Evolutionary conservation across 2,329 filamentous ascomycete species (phyloP).

Genomic region (Penicillium sp.): DNA sequence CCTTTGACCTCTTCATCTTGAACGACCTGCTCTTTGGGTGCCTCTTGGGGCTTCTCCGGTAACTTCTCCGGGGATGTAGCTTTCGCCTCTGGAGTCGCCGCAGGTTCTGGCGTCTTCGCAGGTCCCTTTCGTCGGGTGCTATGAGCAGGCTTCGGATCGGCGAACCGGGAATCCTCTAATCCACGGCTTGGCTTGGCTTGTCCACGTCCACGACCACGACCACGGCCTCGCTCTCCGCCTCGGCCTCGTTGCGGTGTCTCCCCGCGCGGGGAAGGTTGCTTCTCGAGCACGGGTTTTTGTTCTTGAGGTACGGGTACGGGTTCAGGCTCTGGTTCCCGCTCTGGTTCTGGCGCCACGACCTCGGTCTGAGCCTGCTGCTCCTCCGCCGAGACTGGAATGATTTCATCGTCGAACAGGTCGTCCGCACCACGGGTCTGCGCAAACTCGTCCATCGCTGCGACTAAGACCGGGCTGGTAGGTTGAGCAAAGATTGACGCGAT

Average conservation of each 20-base stretch:
- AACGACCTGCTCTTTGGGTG: constrained; percentile 10
- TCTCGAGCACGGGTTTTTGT: constrained; percentile 14
- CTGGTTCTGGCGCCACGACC: constrained; percentile 14
- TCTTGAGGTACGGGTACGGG: constrained; percentile 8
- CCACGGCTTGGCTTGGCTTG: constrained; percentile 15
- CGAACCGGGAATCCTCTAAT: constrained; percentile 11
- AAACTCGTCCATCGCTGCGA: constrained; percentile 46
- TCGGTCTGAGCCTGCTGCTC: constrained; percentile 30
- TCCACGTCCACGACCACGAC: constrained; percentile 28
- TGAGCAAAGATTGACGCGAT: neutral
- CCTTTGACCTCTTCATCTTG: constrained; percentile 12
- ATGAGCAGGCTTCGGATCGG: constrained; percentile 17
- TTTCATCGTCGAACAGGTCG: constrained; percentile 52
- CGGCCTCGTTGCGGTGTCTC: constrained; percentile 30
- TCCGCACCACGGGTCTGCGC: constrained; percentile 51
- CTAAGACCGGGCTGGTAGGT: neutral
- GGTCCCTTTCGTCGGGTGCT: constrained; percentile 15
- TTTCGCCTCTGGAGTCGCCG: constrained; percentile 10
- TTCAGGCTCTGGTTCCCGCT: constrained; percentile 13
- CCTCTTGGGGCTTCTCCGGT: constrained; percentile 5
- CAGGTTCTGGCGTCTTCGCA: constrained; percentile 14
- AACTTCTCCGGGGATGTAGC: constrained; percentile 7
- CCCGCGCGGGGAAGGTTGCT: constrained; percentile 19
- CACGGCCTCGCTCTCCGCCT: constrained; percentile 31
- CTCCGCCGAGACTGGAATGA: constrained; percentile 44